These are phyloP conservation scores for Pleurotus cornucopiae DNA, from an alignment of 768 basidiomycete genomes.

Conservation along the genomic window DNA sequence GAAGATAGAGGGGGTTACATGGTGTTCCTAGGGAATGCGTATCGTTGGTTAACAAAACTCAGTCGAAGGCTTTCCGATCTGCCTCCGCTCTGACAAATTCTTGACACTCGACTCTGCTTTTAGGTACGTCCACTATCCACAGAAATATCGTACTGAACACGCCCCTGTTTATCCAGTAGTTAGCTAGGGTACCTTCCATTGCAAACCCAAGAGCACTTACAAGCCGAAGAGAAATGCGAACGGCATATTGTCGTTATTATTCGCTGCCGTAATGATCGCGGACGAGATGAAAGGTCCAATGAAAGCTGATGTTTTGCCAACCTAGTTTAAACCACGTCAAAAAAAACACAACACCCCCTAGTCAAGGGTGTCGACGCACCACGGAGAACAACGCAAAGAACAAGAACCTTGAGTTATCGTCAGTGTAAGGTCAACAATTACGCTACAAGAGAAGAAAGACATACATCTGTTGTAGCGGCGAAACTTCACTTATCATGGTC, in stretches of 20 bases:
- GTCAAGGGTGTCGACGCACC: conserved; percentile 26
- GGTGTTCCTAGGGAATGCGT: no score
- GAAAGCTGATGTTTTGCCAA: conserved; percentile 75
- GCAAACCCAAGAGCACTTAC: conserved; percentile 33
- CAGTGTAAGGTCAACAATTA: neutral
- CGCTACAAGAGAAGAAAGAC: conserved; percentile 10
- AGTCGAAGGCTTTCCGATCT: conserved; percentile 27
- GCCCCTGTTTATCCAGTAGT: conserved; percentile 31
- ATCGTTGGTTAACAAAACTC: neutral
- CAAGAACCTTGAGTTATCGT: conserved; percentile 42
- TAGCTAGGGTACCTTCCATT: neutral
- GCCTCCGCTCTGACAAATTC: conserved; percentile 57
- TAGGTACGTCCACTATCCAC: conserved; percentile 58
- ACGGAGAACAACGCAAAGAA: conserved; percentile 76
- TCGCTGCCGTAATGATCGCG: conserved; percentile 66
- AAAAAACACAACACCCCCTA: no score
- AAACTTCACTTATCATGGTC: conserved; percentile 81
- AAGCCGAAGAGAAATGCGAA: conserved; percentile 71
- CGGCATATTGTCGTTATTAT: conserved; percentile 70
- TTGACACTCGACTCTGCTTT: conserved; percentile 60
- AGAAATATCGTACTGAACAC: conserved; percentile 53
- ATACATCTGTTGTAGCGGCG: conserved; percentile 67
- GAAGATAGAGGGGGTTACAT: no score
- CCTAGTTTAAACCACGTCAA: conserved; percentile 23
- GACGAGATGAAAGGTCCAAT: conserved; percentile 74